These are phyloP conservation scores for Sicyos edulis DNA, from an alignment of 306 rosid species.

Conservation along the genomic window DNA sequence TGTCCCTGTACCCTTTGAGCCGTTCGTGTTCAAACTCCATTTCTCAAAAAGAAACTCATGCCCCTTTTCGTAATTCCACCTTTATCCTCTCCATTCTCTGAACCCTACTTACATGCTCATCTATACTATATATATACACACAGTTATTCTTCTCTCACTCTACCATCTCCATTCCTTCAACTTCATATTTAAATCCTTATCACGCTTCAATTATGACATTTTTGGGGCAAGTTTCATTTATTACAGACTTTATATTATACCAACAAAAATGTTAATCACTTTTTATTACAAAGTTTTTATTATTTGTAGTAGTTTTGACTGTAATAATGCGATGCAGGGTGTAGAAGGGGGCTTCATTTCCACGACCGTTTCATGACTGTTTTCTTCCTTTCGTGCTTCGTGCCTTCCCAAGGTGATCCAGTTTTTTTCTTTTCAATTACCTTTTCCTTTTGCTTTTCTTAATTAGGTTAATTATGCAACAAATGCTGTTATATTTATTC, in stretches of 20 bases:
- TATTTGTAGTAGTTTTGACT: neutral
- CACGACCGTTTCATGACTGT: neutral
- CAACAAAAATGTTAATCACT: neutral
- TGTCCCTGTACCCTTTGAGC: conserved; percentile 66
- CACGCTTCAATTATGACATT: conserved; percentile 39
- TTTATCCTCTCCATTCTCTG: neutral
- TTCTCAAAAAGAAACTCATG: conserved; percentile 50
- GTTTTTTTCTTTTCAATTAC: neutral
- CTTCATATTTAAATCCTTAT: neutral
- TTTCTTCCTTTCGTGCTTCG: neutral
- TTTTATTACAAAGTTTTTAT: neutral
- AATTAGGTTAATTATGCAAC: neutral
- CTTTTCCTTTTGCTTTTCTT: neutral
- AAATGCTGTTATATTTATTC: neutral
- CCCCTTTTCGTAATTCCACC: conserved; percentile 50
- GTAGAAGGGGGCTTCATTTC: neutral
- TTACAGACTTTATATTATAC: conserved; percentile 16
- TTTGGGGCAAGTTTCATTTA: conserved; percentile 32
- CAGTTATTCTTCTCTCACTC: neutral
- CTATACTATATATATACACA: conserved; percentile 8
- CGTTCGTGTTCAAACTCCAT: conserved; percentile 48
- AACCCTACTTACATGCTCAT: too few relatives aligned
- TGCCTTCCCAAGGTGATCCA: neutral
- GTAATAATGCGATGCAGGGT: conserved; percentile 5
- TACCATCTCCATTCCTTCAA: neutral